Evolutionary conservation across 768 basidiomycete genomes (phyloP), one percentile per base, ranked within the genome.

Genomic region (Nidularia pulvinata): DNA sequence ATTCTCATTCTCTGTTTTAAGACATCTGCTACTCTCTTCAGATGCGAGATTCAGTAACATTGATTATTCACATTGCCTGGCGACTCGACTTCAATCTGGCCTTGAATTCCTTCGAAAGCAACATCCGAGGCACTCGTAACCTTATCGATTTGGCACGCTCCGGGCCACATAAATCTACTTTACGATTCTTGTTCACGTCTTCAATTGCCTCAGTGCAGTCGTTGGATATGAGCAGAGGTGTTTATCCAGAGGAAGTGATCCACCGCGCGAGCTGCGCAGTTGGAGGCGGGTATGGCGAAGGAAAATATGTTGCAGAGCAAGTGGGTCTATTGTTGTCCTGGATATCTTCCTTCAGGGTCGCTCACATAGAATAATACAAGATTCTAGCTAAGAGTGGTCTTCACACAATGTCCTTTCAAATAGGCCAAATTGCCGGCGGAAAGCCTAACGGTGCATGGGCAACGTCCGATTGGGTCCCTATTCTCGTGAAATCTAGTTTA

Each of bases 21-120:
- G 52, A 69, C 82, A 1, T 69, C 73, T 9, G 61, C 83, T 30
- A 64, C 71, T 16, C 1, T 42, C 5, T 3, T 42, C 50, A 69
- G 65, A 59, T 74, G 19, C 61, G 59, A 6, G 49, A 57, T 22
- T 59, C 61, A 4, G 51, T 64, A 4, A 42, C 69, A 63, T 2
- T 59, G 6, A 64, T 78, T 50, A 66, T 75, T 1, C 72, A 75
- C 53, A 71, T 68, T 46, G 77, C 79, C 6, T 82, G 81, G 81
- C 67, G 66, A 1, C 65, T 82, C 19, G 77, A 82, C 60, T 80
- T 82, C 59, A 76, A 76, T 48, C 64, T 77, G 1, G 61, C 66
- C 6, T 59, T 80, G 33, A 62, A 70, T 1, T 78, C 78, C 5
- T 81, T 81, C 44, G 76, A 81, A 50, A 56, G 69, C 4, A 69